Percentiles rank a stretch among this genome's conserved stretches.
These are phyloP conservation scores for Lentithecium fluviatile DNA, from an alignment of 495 filamentous ascomycete species.

Conservation along the genomic window DNA sequence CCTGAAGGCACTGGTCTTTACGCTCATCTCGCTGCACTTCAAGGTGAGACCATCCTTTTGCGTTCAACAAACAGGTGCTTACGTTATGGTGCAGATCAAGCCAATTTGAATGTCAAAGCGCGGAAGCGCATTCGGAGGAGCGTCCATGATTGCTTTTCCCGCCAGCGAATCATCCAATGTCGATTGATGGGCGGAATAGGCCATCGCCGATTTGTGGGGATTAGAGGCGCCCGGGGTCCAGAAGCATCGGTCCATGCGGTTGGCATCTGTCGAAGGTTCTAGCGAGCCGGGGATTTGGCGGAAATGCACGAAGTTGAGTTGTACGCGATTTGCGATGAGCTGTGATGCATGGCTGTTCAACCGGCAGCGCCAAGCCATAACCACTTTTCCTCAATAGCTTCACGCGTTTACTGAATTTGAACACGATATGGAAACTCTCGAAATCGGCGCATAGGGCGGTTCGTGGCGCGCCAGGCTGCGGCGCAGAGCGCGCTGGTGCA, in stretches of 20 bases:
- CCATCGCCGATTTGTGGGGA: conserved; percentile 20
- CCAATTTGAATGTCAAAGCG: conserved; percentile 33
- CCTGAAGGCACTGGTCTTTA: conserved; percentile 94
- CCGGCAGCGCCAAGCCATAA: conserved; percentile 11
- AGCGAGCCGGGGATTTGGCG: not conserved
- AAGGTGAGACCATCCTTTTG: conserved; percentile 57
- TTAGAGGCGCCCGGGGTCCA: conserved; percentile 9
- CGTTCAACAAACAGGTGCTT: not conserved
- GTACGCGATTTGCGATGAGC: not conserved
- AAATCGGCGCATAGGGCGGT: conserved; percentile 9
- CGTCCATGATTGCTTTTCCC: conserved; percentile 24
- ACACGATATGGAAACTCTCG: not conserved
- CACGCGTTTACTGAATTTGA: no score
- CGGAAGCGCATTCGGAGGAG: conserved; percentile 20
- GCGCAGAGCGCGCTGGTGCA: not conserved
- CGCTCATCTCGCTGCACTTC: conserved; percentile 93
- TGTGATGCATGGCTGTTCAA: not conserved
- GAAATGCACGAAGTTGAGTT: not conserved
- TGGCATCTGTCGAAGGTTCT: conserved; percentile 3
- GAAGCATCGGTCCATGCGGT: conserved; percentile 6
- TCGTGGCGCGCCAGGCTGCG: conserved; percentile 1
- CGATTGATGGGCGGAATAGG: conserved; percentile 3
- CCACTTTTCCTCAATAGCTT: not conserved
- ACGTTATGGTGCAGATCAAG: conserved; percentile 38
- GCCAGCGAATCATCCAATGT: conserved; percentile 17